A percentile compares a stretch with the other conserved stretches of the same genome.
Evolutionary conservation across 768 basidiomycete genomes (phyloP).

Genomic region (Vishniacozyma victoriae): DNA sequence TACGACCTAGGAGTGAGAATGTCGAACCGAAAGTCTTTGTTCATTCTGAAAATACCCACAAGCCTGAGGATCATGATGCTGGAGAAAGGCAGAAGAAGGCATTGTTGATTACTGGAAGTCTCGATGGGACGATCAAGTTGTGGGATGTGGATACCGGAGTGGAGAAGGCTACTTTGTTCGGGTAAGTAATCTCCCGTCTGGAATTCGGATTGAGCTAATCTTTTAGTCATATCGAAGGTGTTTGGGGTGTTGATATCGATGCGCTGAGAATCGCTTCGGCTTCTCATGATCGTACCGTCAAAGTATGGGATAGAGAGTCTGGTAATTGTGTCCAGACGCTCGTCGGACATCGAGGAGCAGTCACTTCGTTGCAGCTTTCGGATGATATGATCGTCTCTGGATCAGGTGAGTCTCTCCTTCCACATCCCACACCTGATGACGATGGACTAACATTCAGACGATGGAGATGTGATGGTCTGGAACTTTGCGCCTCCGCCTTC

Average conservation of each 20-base stretch:
- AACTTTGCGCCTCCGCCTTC: slow-evolving; percentile 47
- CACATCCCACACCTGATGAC: slow-evolving; percentile 2
- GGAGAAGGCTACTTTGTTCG: slow-evolving; percentile 76
- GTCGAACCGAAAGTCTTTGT: slow-evolving; percentile 30
- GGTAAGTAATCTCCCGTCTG: slow-evolving; percentile 43
- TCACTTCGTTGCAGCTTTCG: slow-evolving; percentile 79
- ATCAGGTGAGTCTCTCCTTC: slow-evolving; percentile 49
- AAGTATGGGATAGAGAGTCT: slow-evolving; percentile 93
- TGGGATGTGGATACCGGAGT: slow-evolving; percentile 91
- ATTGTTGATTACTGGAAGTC: slow-evolving; percentile 76
- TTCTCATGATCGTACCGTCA: slow-evolving; percentile 59
- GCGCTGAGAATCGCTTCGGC: slow-evolving; percentile 84
- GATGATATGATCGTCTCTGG: slow-evolving; percentile 97
- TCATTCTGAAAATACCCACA: slow-evolving; percentile 19
- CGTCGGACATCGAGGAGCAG: slow-evolving; percentile 88
- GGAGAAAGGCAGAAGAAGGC: slow-evolving; percentile 34
- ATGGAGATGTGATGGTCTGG: slow-evolving; percentile 82
- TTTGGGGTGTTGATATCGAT: slow-evolving; percentile 92
- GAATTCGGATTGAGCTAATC: neutral
- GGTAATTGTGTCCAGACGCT: slow-evolving; percentile 80
- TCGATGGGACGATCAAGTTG: slow-evolving; percentile 91
- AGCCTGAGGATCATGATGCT: slow-evolving; percentile 5
- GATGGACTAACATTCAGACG: slow-evolving; percentile 52
- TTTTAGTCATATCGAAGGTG: slow-evolving; percentile 77
- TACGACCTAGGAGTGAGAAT: slow-evolving; percentile 1